Evolutionary conservation across 257 asterid species (phyloP).

Genomic region (Paulownia fortunei): DNA sequence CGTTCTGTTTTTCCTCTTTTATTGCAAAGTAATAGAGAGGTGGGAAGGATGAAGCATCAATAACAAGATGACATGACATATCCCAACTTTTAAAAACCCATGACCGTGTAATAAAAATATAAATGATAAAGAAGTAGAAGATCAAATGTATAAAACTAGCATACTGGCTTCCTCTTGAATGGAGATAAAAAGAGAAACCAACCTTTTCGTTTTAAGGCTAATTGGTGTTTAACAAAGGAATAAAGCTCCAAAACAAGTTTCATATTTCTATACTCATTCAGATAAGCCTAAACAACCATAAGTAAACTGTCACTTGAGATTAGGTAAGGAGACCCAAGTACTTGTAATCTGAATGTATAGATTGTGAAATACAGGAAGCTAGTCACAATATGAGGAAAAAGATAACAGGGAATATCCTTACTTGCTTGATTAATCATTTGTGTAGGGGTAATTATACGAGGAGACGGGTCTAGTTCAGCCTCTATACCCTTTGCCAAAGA

Average conservation of each 20-base stretch:
- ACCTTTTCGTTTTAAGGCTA: background rate
- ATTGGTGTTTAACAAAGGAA: background rate
- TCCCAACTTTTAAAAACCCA: no score
- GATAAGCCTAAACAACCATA: no score
- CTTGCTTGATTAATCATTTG: slow-evolving; percentile 86
- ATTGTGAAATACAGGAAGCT: background rate
- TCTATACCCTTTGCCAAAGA: slow-evolving; percentile 92
- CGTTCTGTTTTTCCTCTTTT: background rate
- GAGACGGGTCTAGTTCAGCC: slow-evolving; percentile 76
- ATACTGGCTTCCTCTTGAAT: no score
- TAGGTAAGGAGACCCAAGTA: no score
- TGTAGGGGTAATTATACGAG: slow-evolving; percentile 91
- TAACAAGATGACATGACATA: background rate
- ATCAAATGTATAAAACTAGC: no score
- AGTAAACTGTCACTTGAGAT: no score
- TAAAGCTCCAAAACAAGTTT: background rate
- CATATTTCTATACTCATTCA: background rate
- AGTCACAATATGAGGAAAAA: background rate
- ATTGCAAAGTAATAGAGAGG: background rate
- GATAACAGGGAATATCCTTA: slow-evolving; percentile 38
- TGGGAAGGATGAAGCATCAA: background rate
- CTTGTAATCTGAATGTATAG: background rate
- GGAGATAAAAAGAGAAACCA: no score
- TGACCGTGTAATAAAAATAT: no score
- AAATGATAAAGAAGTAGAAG: no score